Base-by-base conservation (phyloP, 164 flowering plant species). In the Aristolochia contorta region DNA sequence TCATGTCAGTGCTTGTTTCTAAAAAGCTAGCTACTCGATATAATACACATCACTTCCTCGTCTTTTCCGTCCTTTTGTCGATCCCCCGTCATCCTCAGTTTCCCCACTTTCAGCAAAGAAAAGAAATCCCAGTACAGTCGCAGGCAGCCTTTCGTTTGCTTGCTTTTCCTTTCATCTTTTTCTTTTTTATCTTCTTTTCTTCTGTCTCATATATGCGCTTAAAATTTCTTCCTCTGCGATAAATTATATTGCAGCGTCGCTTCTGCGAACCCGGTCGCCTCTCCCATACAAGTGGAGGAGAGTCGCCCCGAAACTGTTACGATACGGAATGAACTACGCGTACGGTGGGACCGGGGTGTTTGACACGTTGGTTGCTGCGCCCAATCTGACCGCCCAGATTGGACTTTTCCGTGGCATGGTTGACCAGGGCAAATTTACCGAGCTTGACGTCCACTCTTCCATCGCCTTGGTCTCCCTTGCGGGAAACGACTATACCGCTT, bases 301-400 rank as follows among this genome's bases (percentile, higher is more conserved):
- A 9, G 8, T 14, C 6, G 61, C 47, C 30, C 54, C 47, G 49
- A 66, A 63, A 37, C 46, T 46, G n/a, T 9, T 61, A 47, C 22
- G 57, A 27, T 16, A 64, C 30, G 84, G 84, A 2, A 69, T 80
- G 71, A 83, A 80, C 67, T 83, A 75, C 55, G 87, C 87, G 0
- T 65, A 70, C 32, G 87, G 84, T 32, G 87, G 87, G 70, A 74
- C 83, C 1, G 87, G 84, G 15, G 83, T 79, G 1, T 82, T 82
- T 69, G 46, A 72, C 49, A 80, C 83, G 49, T 16, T 61, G 52
- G 68, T 54, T 7, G 47, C 47, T 5, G 69, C 54, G n/a, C 83
- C 84, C 14, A 83, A 80, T 67, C 71, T 83, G 74, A 74, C 84
- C 0, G 50, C 68, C 56, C 87, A 80, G 57, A 77, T 83, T 33